Percentiles rank a stretch among this genome's conserved stretches.
Evolutionary conservation across 1,284 basidiomycete species (phyloP).

Genomic region (Leucoagaricus sp.): DNA sequence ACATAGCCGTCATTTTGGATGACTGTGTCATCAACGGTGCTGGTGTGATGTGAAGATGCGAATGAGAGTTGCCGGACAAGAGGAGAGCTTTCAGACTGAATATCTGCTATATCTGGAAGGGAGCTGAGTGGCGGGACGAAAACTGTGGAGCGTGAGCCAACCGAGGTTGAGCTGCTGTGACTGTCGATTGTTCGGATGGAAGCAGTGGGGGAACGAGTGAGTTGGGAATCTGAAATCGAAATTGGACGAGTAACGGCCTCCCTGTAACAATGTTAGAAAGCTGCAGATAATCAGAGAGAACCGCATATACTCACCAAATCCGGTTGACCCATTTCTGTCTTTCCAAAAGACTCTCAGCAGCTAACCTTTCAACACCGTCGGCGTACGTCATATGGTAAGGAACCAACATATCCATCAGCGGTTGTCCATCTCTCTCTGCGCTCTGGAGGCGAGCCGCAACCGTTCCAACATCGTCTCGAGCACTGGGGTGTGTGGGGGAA

Average conservation of each 20-base stretch:
- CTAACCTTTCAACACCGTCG: constrained; percentile 84
- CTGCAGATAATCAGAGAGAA: constrained; percentile 7
- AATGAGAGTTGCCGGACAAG: constrained; percentile 46
- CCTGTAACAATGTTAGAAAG: constrained; percentile 41
- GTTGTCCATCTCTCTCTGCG: constrained; percentile 44
- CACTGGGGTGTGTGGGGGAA: constrained; percentile 75
- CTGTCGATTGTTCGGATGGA: constrained; percentile 71
- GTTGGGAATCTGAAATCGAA: constrained; percentile 33
- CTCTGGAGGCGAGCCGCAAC: constrained; percentile 69
- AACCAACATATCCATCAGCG: constrained; percentile 71
- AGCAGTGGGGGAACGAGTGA: constrained; percentile 65
- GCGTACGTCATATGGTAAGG: constrained; percentile 88
- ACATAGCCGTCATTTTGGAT: constrained; percentile 63
- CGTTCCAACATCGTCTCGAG: constrained; percentile 82
- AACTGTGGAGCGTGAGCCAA: constrained; percentile 65
- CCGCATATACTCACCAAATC: constrained; percentile 78
- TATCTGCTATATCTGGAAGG: constrained; percentile 67
- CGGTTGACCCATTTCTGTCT: constrained; percentile 87
- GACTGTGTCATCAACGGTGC: constrained; percentile 69
- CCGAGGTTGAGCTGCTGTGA: constrained; percentile 34
- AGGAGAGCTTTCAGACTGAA: constrained; percentile 34
- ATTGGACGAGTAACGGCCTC: constrained; percentile 58
- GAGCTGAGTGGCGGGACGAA: constrained; percentile 70
- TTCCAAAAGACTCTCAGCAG: constrained; percentile 80
- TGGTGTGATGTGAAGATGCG: constrained; percentile 55